These are phyloP conservation scores for Dryas integrifolia DNA, from an alignment of 331 rosid species.

Conservation along the genomic window DNA sequence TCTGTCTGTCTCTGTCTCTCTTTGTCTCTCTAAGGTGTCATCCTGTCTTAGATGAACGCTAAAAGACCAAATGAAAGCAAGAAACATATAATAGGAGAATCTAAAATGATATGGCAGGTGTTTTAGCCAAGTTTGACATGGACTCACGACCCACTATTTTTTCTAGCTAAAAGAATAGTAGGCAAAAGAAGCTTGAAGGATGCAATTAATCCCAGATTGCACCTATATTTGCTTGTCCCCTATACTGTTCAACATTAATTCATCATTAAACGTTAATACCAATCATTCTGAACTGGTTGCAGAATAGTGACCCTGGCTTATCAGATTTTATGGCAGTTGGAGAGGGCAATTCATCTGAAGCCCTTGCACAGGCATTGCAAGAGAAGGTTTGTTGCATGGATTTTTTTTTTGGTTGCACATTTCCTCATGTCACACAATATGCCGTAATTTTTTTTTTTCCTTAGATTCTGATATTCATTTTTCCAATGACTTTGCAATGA, in stretches of 20 bases:
- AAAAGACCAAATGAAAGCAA: neutral
- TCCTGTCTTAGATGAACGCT: neutral
- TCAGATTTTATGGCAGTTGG: conserved; percentile 35
- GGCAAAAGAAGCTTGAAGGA: conserved; percentile 5
- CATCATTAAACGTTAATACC: conserved; percentile 16
- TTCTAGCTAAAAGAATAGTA: neutral
- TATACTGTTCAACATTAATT: neutral
- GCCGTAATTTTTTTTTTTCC: neutral
- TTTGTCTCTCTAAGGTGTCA: neutral
- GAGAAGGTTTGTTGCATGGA: conserved; percentile 59
- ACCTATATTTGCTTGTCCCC: neutral
- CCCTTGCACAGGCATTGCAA: conserved; percentile 80
- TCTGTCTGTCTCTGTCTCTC: neutral
- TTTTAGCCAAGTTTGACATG: neutral
- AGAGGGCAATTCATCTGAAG: conserved; percentile 51
- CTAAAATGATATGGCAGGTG: neutral
- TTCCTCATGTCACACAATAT: neutral
- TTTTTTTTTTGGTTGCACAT: neutral
- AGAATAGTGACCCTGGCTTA: conserved; percentile 42
- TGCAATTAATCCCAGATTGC: neutral
- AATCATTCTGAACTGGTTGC: conserved; percentile 21
- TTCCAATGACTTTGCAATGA: neutral
- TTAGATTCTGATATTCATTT: neutral
- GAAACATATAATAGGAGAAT: neutral
- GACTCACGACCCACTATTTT: neutral